Percentiles rank a stretch among this genome's conserved stretches.
phyloP scores from a whole-genome alignment of 2,329 filamentous ascomycete species.

The Orbilia blumenaviensis region DNA sequence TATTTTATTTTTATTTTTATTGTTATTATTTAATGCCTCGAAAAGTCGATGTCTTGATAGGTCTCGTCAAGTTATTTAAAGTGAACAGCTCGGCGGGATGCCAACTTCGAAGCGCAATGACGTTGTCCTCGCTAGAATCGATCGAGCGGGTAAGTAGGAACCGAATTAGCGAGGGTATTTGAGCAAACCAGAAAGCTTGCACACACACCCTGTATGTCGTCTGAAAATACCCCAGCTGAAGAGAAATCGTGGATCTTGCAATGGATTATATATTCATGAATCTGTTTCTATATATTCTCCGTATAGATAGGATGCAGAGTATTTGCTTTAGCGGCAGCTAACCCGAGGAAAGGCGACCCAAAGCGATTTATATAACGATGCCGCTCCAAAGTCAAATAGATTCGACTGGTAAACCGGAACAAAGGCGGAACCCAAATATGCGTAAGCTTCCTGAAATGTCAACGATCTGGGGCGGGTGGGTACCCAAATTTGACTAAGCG shows the following conservation, averaged over 20 bases:
- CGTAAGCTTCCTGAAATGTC: slow-evolving; percentile 8
- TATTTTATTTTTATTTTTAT: neutral
- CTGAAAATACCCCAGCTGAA: neutral
- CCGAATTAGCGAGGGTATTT: neutral
- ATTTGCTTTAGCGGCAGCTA: neutral
- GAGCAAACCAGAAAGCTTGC: neutral
- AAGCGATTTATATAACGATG: slow-evolving; percentile 15
- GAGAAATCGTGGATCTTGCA: neutral
- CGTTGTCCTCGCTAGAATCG: slow-evolving; percentile 6
- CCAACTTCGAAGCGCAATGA: neutral
- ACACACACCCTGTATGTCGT: neutral
- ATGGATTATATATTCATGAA: neutral
- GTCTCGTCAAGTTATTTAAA: neutral
- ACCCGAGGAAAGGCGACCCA: neutral
- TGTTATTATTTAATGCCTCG: neutral
- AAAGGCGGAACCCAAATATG: slow-evolving; percentile 9
- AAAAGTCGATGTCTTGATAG: neutral
- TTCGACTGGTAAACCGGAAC: neutral
- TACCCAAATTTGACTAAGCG: neutral
- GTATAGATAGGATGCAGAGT: neutral
- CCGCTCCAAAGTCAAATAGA: slow-evolving; percentile 1
- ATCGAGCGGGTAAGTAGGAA: neutral
- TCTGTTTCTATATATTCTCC: neutral
- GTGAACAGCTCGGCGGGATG: neutral
- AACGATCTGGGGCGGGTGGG: slow-evolving; percentile 8